Conservation (phyloP, 2,329 filamentous ascomycete genomes). For the Monilinia aucupariae region DNA sequence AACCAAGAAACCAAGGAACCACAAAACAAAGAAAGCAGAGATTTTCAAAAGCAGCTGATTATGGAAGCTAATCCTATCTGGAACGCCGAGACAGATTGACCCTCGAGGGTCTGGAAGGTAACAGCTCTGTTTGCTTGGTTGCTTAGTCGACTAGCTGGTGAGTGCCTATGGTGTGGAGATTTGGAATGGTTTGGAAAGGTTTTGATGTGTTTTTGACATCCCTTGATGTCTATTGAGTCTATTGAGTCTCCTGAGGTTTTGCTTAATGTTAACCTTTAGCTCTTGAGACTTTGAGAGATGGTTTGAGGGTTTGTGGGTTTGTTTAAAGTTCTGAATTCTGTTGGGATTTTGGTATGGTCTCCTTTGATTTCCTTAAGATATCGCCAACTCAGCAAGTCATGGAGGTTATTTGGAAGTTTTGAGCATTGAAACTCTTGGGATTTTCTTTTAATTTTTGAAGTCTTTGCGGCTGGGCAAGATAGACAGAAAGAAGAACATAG, state of each 20-base stretch:
- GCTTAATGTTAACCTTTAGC: neutral
- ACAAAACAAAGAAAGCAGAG: neutral
- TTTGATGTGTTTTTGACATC: neutral
- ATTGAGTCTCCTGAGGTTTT: neutral
- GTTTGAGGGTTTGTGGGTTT: neutral
- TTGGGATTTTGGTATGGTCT: neutral
- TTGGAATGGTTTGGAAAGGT: neutral
- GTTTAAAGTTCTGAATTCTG: neutral
- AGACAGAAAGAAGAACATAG: neutral
- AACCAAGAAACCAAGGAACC: neutral
- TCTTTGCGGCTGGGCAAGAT: neutral
- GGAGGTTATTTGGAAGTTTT: neutral
- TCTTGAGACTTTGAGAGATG: neutral
- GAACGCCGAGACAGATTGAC: neutral
- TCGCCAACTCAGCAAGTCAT: neutral
- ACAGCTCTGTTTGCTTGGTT: neutral
- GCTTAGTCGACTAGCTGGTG: neutral
- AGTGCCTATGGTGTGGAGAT: neutral
- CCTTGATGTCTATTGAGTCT: neutral
- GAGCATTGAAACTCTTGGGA: neutral
- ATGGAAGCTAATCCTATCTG: constrained; percentile 1
- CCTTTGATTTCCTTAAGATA: neutral
- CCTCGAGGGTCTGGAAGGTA: neutral
- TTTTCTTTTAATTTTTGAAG: neutral
- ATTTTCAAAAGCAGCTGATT: neutral